These are phyloP conservation scores for Neocucurbitaria cava DNA, from an alignment of 2,329 filamentous ascomycete species.

Conservation along the genomic window DNA sequence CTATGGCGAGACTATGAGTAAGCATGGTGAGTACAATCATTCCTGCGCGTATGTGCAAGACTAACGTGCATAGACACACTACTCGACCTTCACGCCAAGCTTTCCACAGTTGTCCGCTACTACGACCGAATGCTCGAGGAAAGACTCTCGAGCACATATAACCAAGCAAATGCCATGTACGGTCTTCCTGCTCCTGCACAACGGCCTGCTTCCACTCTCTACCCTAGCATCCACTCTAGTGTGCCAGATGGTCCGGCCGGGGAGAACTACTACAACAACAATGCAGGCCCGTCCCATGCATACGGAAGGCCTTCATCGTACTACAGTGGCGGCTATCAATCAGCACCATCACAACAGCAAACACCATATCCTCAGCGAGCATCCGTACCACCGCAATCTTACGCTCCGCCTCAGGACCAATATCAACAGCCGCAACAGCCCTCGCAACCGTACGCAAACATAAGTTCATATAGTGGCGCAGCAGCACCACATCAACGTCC, in stretches of 20 bases:
- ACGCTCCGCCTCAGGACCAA: conserved; percentile 36
- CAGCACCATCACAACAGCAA: conserved; percentile 49
- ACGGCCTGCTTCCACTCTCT: conserved; percentile 65
- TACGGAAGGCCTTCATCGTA: conserved; percentile 60
- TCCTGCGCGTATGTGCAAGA: background rate
- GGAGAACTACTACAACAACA: conserved; percentile 84
- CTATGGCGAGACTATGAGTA: conserved; percentile 99
- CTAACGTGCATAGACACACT: conserved; percentile 74
- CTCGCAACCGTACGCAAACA: conserved; percentile 45
- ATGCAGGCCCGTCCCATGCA: conserved; percentile 58
- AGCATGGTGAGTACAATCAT: conserved; percentile 74
- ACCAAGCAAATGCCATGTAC: conserved; percentile 67
- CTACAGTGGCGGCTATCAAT: conserved; percentile 56
- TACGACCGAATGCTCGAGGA: conserved; percentile 99
- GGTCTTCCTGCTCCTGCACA: conserved; percentile 43
- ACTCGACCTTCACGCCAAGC: conserved; percentile 90
- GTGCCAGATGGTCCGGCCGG: conserved; percentile 58
- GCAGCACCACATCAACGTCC: conserved; percentile 32
- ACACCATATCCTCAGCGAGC: conserved; percentile 45
- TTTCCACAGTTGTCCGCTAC: conserved; percentile 94
- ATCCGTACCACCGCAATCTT: conserved; percentile 35
- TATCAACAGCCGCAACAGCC: conserved; percentile 45
- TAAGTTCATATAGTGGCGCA: conserved; percentile 28
- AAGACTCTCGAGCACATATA: conserved; percentile 89
- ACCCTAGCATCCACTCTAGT: conserved; percentile 67